Evolutionary conservation across 2,329 filamentous ascomycete genomes (phyloP).

Genomic region (Akanthomyces lecanii): DNA sequence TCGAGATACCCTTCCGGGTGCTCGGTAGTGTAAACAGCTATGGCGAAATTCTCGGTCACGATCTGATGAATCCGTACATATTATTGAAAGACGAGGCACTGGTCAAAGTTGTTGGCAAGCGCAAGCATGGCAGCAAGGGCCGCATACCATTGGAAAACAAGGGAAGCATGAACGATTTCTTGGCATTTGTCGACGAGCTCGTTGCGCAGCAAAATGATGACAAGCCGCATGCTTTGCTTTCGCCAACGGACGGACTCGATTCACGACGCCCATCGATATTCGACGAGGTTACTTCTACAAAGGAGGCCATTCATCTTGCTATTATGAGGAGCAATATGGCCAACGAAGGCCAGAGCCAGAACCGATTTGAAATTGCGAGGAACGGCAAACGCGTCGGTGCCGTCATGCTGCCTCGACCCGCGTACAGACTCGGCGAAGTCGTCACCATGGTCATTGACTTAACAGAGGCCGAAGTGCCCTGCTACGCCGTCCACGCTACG

Average conservation of each 20-base stretch:
- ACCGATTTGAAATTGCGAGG: constrained; percentile 90
- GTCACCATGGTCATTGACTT: constrained; percentile 85
- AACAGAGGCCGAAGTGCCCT: constrained; percentile 68
- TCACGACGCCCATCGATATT: constrained; percentile 52
- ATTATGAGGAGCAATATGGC: constrained; percentile 78
- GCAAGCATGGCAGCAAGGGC: constrained; percentile 27
- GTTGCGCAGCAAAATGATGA: constrained; percentile 56
- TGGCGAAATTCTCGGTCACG: constrained; percentile 86
- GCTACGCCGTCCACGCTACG: constrained; percentile 78
- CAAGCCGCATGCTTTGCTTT: constrained; percentile 59
- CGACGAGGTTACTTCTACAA: constrained; percentile 59
- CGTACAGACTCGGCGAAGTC: constrained; percentile 84
- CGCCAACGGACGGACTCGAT: constrained; percentile 59
- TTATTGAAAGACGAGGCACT: constrained; percentile 78
- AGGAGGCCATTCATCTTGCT: constrained; percentile 85
- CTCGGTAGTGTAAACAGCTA: constrained; percentile 87
- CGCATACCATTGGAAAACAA: constrained; percentile 25
- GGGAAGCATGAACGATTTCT: constrained; percentile 60
- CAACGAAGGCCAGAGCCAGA: constrained; percentile 69
- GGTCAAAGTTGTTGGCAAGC: constrained; percentile 43
- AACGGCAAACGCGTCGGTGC: constrained; percentile 90
- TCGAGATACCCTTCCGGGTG: constrained; percentile 88
- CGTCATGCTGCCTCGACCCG: constrained; percentile 80
- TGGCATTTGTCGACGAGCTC: constrained; percentile 73
- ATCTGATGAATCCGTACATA: constrained; percentile 91